Base-by-base conservation (phyloP, 352 stramenopile genomes). In the Saprolegnia parasitica region DNA sequence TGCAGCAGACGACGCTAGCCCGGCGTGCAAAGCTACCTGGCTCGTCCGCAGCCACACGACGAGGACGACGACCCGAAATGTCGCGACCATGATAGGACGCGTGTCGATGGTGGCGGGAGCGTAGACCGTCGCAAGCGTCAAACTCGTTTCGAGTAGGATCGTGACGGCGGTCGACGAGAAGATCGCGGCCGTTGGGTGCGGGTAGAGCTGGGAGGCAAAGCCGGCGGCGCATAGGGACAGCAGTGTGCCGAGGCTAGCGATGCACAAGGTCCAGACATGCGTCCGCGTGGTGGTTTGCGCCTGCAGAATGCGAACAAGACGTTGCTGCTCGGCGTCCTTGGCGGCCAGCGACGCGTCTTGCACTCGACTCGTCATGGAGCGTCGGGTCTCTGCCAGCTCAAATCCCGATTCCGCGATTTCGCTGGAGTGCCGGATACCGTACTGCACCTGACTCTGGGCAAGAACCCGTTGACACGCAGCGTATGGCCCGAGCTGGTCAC, bases 281-380 rank as follows among this genome's bases (percentile, higher is more conserved):
- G 58, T 55, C 21, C 50, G 58, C 20, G 40, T 55, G 58, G 56
- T 56, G 21, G 52, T 67, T 37, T 67, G 58, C 20, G 21, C n/a
- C 37, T 42, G 40, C 8, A 67, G 24, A 10, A 67, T 20, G 16
- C 54, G 20, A 23, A 67, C 37, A 24, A 67, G 42, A 2, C 54
- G 40, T 1, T 49, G 42, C 42, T 49, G 42, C 42, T 49, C 42
- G 2, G 29, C 5, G 29, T 35, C 29, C 29, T 35, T 35, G 29
- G 29, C 29, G 29, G 29, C 29, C 29, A 35, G 29, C 29, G 29
- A 35, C 29, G 29, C 29, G 29, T 35, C 29, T 35, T 35, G 29
- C 2, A 35, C 29, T 35, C 29, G 29, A 35, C 29, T 35, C 29
- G 29, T 35, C 29, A 35, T 35, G 29, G 5, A 35, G 29, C 5